Evolutionary conservation across 2,329 filamentous ascomycete species (phyloP).

Genomic region (Amauroascus niger): DNA sequence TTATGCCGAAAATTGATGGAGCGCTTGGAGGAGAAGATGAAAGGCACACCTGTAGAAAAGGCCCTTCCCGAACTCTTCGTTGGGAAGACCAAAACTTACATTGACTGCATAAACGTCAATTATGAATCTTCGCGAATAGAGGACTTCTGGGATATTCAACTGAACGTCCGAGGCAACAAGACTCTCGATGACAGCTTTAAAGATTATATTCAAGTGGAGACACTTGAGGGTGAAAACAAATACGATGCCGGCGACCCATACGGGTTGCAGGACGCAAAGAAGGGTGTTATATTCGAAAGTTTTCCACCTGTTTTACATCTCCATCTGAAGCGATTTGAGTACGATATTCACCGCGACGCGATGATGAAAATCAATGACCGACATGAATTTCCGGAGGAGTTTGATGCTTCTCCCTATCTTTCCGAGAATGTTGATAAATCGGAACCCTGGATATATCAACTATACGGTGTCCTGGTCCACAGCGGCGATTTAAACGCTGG

Average conservation of each 20-base stretch:
- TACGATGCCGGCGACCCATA: constrained; percentile 85
- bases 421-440: constrained; percentile 77
- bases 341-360: constrained; percentile 87
- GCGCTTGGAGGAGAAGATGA: constrained; percentile 94
- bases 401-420: constrained; percentile 68
- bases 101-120: constrained; percentile 95
- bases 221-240: constrained; percentile 95
- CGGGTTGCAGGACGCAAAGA: constrained; percentile 91
- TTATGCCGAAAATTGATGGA: constrained; percentile 96
- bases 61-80: constrained; percentile 85
- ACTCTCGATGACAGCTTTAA: constrained; percentile 88
- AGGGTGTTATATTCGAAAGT: constrained; percentile 85
- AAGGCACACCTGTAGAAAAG: constrained; percentile 84
- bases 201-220: constrained; percentile 94
- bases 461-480: constrained; percentile 92
- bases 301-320: constrained; percentile 20
- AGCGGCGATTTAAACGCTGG: constrained; percentile 94
- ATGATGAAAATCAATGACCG: constrained; percentile 84
- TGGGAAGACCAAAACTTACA: constrained; percentile 97
- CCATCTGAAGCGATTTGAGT: constrained; percentile 69
- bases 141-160: constrained; percentile 97
- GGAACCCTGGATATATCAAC: constrained; percentile 80
- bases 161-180: constrained; percentile 92
- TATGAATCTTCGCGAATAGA: constrained; percentile 94
- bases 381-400: constrained; percentile 42